Base-by-base conservation (phyloP, 805 yeast species). In the Candida parachauliodes region DNA sequence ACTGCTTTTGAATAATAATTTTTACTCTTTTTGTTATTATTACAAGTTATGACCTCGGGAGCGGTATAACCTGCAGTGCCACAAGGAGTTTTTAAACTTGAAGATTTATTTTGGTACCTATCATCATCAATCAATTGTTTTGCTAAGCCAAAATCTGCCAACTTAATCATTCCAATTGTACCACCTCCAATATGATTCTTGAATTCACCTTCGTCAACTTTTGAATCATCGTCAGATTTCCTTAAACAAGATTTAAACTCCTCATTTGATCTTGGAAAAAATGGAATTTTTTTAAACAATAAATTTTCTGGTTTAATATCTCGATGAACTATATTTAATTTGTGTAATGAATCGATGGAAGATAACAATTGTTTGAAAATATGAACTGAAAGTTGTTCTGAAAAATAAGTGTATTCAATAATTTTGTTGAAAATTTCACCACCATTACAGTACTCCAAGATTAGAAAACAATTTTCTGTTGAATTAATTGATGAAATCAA, bases 261-360 rank as follows among this genome's bases (percentile, higher is more conserved):
- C 5, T 41, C 52, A 40, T 15, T 71, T 44, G 55, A 23, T 14
- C 77, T 54, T 2, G 75, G 72, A 5, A 63, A 44, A 37, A 65
- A 60, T 1, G 72, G 70, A 19, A 73, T 74, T 1, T 81, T 83
- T 30, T 73, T 69, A 54, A 81, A 85, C 28, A 84, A 60, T 32
- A 84, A 60, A 54, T 84, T 84, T 47, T 84, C 94, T 1, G 94
- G 94, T 58, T 84, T 84, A 51, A 84, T 83, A 55, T 84, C 94
- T 29, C 94, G 65, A 56, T 84, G 94, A 17, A 83, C 94, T 11
- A 80, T 72, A 43, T 77, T 82, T 38, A 81, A 81, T 30, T 56
- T 54, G 52, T 84, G 94, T 34, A 85, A 62, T 54, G 83, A 79
- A 32, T 82, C 74, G 16, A 84, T 73, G 1, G 91, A 82, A 33